A percentile compares a stretch with the other conserved stretches of the same genome.
phyloP scores from a whole-genome alignment of 495 filamentous ascomycete species.

The Lasiosphaeria ovina region DNA sequence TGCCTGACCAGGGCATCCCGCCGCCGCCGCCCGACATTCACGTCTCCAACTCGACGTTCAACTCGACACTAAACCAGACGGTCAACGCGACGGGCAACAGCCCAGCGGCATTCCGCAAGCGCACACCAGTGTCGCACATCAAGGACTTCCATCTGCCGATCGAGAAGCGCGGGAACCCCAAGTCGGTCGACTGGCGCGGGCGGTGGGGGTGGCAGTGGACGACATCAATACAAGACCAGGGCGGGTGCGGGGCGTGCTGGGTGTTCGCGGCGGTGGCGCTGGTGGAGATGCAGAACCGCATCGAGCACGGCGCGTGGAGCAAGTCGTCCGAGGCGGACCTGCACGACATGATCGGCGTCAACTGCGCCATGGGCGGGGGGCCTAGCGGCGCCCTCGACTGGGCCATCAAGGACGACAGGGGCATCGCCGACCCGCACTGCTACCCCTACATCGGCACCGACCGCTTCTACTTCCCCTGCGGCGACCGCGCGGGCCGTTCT shows the following conservation, averaged over 20 bases:
- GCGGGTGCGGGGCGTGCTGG: conserved; percentile 24
- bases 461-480: conserved; percentile 11
- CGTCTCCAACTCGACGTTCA: no score
- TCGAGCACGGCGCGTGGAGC: conserved; percentile 25
- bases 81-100: no score
- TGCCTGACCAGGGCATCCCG: no score
- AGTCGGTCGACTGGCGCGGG: no score
- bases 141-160: no score
- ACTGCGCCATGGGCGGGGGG: conserved; percentile 15
- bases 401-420: neutral
- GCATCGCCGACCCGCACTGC: conserved; percentile 23
- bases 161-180: no score
- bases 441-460: conserved; percentile 17
- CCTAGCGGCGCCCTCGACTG: neutral
- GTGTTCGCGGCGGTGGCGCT: conserved; percentile 22
- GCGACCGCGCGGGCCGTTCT: conserved; percentile 16
- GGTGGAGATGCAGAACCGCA: conserved; percentile 21
- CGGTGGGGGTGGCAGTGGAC: no score
- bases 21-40: no score
- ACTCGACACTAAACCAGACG: no score
- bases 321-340: conserved; percentile 26
- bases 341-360: conserved; percentile 17
- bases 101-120: no score
- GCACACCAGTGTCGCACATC: no score
- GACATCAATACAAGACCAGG: conserved; percentile 15